A percentile compares a stretch with the other conserved stretches of the same genome.
Conservation (phyloP, 305 asterid genomes). For the Vinca major region DNA sequence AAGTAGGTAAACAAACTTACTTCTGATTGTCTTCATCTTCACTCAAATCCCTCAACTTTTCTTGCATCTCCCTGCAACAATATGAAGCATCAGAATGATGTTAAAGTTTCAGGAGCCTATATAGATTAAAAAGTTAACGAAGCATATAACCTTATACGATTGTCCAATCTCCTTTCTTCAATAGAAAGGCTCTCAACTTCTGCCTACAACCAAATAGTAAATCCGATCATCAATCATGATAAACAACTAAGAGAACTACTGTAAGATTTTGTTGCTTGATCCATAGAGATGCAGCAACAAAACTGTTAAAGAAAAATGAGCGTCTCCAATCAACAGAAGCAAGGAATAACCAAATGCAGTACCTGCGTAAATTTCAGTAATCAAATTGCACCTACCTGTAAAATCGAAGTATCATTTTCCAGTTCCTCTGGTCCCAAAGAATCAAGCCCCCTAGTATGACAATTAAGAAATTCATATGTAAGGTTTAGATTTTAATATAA, state of each 20-base stretch:
- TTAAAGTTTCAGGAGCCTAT: constrained; percentile 16
- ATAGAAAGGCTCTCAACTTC: constrained; percentile 72
- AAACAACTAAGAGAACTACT: background rate
- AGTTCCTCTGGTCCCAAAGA: constrained; percentile 68
- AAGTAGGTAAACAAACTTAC: constrained; percentile 31
- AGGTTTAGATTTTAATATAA: background rate
- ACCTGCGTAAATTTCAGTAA: constrained; percentile 4
- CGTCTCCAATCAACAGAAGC: constrained; percentile 11
- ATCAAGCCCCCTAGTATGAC: constrained; percentile 67
- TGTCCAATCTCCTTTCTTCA: constrained; percentile 76
- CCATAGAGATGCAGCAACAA: background rate
- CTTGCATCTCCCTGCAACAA: constrained; percentile 80
- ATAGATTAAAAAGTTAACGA: constrained; percentile 17
- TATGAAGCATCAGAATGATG: constrained; percentile 24
- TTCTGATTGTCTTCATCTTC: constrained; percentile 68
- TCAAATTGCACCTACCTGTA: constrained; percentile 47
- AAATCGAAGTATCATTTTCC: constrained; percentile 58
- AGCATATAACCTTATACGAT: constrained; percentile 52
- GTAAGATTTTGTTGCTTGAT: background rate
- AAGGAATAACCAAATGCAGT: constrained; percentile 10
- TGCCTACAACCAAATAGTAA: constrained; percentile 47
- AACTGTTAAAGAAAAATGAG: background rate
- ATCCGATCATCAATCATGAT: constrained; percentile 15
- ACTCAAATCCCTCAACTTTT: constrained; percentile 59
- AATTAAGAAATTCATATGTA: constrained; percentile 20